Percentiles rank a stretch among this genome's conserved stretches.
Evolutionary conservation across 2,329 filamentous ascomycete genomes (phyloP).

Genomic region (Fusarium foetens): DNA sequence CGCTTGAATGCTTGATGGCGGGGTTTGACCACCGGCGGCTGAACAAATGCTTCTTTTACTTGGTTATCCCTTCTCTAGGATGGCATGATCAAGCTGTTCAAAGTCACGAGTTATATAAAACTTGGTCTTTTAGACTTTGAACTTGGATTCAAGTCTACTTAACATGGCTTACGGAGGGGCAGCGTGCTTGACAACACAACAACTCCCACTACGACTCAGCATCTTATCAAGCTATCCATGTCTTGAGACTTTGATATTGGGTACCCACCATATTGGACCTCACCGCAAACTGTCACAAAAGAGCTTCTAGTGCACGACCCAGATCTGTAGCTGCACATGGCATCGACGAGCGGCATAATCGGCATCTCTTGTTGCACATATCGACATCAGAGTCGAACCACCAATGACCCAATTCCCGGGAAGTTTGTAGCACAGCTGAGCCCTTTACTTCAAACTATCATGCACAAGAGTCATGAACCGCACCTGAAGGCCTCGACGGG

Average conservation of each 20-base stretch:
- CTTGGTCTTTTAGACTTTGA: not conserved
- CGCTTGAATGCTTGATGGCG: conserved; percentile 16
- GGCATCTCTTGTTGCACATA: not conserved
- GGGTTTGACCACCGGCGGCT: conserved; percentile 14
- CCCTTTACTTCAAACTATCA: conserved; percentile 7
- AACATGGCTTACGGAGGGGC: conserved; percentile 5
- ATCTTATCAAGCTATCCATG: conserved; percentile 17
- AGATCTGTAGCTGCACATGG: conserved; percentile 5
- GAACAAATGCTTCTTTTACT: not conserved
- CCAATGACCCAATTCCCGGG: conserved; percentile 23
- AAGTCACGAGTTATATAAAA: conserved; percentile 5
- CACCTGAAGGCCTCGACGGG: conserved; percentile 6
- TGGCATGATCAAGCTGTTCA: not conserved
- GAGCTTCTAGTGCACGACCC: conserved; percentile 9
- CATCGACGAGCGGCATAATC: not conserved
- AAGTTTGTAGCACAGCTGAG: conserved; percentile 14
- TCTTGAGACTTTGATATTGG: conserved; percentile 23
- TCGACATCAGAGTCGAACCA: conserved; percentile 34
- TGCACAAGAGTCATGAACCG: conserved; percentile 16
- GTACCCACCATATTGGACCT: conserved; percentile 21
- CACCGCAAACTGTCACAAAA: conserved; percentile 29
- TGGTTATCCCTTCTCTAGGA: not conserved
- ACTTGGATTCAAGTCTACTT: not conserved
- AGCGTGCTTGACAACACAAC: conserved; percentile 9
- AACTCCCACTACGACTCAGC: conserved; percentile 4